Evolutionary conservation across 345 rosid genomes (phyloP), one percentile per base, ranked within the genome.

Genomic region (Eucalyptus microcorys): DNA sequence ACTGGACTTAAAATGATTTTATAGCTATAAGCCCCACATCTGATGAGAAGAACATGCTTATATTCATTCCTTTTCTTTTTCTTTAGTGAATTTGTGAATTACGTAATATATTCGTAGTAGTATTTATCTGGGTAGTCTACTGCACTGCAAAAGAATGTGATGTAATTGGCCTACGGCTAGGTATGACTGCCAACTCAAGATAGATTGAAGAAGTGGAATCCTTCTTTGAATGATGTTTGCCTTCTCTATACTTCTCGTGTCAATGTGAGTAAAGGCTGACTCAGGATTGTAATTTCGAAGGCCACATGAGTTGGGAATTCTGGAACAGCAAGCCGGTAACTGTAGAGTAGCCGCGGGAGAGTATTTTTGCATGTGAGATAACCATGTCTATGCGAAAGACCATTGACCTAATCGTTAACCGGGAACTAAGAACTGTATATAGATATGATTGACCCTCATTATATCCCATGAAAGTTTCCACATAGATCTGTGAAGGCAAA

Each of bases 71-170:
- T 50, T 50, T 6, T 50, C 2, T 14, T 5, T 16, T 15, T 13
- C 0, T 49, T 49, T 13, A 0, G 59, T 53, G 0, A 53, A 53
- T 0, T 19, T 1, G 57, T 4, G 1, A 53, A 8, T 53, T 53
- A 8, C 3, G 1, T 22, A 53, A 4, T 53, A 0, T 53, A 53
- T 22, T 22, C 2, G 27, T 22, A 53, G 8, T 53, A 22, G n/a
- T 2, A 8, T 4, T 3, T 21, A 52, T 52, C 57, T 0, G 0
- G 26, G 0, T 53, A 21, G 21, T 49, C 8, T 16, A 1, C 8
- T 14, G 53, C 2, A 1, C 53, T 55, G 61, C 61, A 55, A 55
- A 55, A 55, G 26, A 0, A 21, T 2, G 61, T 55, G 2, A 55
- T 2, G 6, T 1, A 50, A 50, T 1, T 16, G 22, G 22, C 22